Conservation (phyloP, 768 basidiomycete species). For the Leucosporidium creatinivorum region DNA sequence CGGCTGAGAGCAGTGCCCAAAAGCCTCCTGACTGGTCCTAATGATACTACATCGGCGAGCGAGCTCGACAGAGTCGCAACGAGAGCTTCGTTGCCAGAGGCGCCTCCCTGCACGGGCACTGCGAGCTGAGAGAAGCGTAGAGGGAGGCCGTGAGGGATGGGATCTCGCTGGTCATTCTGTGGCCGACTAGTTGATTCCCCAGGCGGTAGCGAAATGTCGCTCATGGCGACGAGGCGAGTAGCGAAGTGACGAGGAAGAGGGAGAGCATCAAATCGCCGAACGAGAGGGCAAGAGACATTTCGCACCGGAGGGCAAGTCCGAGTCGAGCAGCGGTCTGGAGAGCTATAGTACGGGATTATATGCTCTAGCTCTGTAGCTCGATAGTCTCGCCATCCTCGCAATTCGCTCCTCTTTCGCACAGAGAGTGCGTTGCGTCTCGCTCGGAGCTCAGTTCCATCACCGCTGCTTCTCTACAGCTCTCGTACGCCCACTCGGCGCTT, state of each 20-base stretch:
- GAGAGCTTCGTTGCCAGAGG: constrained; percentile 16
- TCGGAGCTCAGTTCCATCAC: background rate
- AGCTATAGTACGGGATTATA: background rate
- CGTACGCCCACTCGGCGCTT: background rate
- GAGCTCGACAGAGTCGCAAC: constrained; percentile 7
- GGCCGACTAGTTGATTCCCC: too few relatives aligned
- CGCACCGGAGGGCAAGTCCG: background rate
- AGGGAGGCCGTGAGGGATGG: constrained; percentile 20
- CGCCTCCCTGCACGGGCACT: constrained; percentile 16
- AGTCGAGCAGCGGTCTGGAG: background rate
- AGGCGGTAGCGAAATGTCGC: background rate
- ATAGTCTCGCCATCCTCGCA: too few relatives aligned
- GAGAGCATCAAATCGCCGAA: background rate
- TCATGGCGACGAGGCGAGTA: background rate
- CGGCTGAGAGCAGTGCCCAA: background rate
- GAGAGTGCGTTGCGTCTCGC: background rate
- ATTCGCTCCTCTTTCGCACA: background rate
- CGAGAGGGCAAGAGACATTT: background rate
- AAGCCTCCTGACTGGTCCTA: constrained; percentile 14
- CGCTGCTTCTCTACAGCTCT: background rate
- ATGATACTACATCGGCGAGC: constrained; percentile 10
- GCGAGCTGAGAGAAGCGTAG: constrained; percentile 25
- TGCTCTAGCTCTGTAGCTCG: background rate
- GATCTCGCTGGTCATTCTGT: background rate
- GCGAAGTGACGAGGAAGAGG: background rate